These are phyloP conservation scores for Annona cherimola DNA, from an alignment of 164 flowering plant species.

Conservation along the genomic window DNA sequence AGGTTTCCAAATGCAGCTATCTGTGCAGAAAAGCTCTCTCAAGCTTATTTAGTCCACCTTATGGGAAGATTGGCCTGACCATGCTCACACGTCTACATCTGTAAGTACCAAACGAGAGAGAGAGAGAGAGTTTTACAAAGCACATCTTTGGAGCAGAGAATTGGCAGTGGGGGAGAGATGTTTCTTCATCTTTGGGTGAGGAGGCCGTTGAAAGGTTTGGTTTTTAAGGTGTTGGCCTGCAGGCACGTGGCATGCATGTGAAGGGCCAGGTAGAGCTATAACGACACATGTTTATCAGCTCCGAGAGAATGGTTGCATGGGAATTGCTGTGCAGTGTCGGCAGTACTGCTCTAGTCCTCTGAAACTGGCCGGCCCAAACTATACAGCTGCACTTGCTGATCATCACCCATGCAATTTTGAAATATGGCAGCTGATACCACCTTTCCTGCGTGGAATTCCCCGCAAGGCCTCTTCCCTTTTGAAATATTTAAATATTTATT, in stretches of 20 bases:
- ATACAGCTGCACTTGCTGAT: too few relatives aligned
- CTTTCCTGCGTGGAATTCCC: too few relatives aligned
- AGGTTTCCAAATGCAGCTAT: neutral
- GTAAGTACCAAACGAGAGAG: neutral
- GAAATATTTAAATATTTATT: too few relatives aligned
- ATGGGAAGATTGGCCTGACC: too few relatives aligned
- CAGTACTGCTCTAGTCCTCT: too few relatives aligned
- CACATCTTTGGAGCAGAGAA: slow-evolving; percentile 40
- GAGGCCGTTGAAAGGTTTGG: neutral
- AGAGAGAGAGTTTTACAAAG: slow-evolving; percentile 33
- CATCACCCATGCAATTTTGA: too few relatives aligned
- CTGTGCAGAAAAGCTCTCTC: neutral
- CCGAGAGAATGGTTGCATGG: neutral
- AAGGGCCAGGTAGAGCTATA: neutral
- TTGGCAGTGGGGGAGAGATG: slow-evolving; percentile 77
- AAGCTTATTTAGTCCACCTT: neutral
- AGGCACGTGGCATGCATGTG: neutral
- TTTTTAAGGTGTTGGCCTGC: neutral
- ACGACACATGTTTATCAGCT: neutral
- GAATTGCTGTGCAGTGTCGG: too few relatives aligned
- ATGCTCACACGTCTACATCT: neutral
- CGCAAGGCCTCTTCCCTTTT: too few relatives aligned
- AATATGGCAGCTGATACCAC: too few relatives aligned
- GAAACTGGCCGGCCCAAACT: too few relatives aligned
- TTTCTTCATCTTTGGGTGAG: slow-evolving; percentile 28